phyloP scores from a whole-genome alignment of 495 filamentous ascomycete genomes.

The Penicillium salamii region DNA sequence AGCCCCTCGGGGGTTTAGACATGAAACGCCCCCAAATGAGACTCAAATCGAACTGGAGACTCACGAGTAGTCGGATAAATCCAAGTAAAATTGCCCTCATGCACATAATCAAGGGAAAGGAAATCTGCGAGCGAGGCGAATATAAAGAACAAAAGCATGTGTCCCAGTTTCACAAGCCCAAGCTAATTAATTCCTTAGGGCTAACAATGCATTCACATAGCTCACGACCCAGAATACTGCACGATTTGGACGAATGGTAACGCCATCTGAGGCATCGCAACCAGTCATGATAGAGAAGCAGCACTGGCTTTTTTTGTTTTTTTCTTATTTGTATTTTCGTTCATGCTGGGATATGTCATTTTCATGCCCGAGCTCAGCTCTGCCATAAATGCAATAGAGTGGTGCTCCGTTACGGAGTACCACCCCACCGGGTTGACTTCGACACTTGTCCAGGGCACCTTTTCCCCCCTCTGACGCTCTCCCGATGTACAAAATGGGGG shows the following conservation, averaged over 20 bases:
- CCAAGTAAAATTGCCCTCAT: no score
- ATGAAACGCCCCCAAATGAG: neutral
- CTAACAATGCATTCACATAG: constrained; percentile 11
- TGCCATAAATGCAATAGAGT: constrained; percentile 21
- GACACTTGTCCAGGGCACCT: constrained; percentile 8
- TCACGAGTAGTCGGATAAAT: no score
- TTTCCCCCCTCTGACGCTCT: neutral
- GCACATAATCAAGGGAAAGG: neutral
- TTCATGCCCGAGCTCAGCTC: constrained; percentile 24
- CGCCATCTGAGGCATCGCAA: constrained; percentile 5
- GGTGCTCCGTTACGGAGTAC: constrained; percentile 16
- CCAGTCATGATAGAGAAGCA: constrained; percentile 19
- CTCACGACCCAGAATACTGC: constrained; percentile 22
- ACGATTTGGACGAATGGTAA: constrained; percentile 14
- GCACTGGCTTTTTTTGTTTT: neutral
- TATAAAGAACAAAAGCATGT: neutral
- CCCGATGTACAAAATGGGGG: no score
- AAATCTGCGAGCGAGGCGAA: neutral
- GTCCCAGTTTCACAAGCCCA: constrained; percentile 15
- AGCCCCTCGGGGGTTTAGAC: neutral
- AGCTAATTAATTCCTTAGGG: constrained; percentile 2
- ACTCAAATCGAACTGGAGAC: neutral
- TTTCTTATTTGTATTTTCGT: neutral
- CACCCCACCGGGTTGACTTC: constrained; percentile 17
- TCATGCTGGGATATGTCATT: constrained; percentile 29